Percentiles rank a stretch among this genome's conserved stretches.
These are phyloP conservation scores for Tephrocybe sp. DNA, from an alignment of 768 basidiomycete genomes.

Conservation along the genomic window DNA sequence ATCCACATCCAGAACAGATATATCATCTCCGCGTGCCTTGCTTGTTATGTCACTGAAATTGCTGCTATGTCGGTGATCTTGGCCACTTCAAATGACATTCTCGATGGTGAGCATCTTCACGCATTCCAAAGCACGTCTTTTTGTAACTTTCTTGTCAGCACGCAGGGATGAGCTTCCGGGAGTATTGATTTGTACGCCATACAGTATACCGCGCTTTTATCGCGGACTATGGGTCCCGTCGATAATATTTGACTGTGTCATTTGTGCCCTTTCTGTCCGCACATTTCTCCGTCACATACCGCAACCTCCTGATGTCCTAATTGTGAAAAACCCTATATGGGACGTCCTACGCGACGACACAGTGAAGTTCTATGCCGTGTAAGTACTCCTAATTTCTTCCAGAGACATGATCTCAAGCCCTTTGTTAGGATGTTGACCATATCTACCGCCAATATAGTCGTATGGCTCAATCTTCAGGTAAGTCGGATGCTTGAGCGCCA, in stretches of 20 bases:
- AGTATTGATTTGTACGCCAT: conserved; percentile 17
- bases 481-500: conserved; percentile 2
- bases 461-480: conserved; percentile 22
- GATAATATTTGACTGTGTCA: conserved; percentile 21
- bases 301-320: conserved; percentile 3
- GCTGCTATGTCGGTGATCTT: conserved; percentile 17
- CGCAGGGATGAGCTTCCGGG: conserved; percentile 12
- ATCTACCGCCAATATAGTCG: conserved; percentile 18
- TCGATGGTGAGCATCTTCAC: conserved; percentile 15
- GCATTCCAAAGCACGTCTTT: neutral
- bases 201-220: conserved; percentile 16
- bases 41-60: conserved; percentile 18
- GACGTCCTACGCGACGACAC: conserved; percentile 24
- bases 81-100: conserved; percentile 7
- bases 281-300: conserved; percentile 15
- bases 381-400: conserved; percentile 1
- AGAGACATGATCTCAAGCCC: neutral
- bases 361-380: conserved; percentile 28
- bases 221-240: conserved; percentile 26
- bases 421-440: conserved; percentile 18
- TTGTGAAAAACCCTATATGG: conserved; percentile 16
- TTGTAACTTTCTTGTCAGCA: conserved; percentile 5
- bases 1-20: conserved; percentile 17
- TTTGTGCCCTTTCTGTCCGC: conserved; percentile 20
- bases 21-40: conserved; percentile 13